Percentiles rank a stretch among this genome's conserved stretches.
phyloP scores from a whole-genome alignment of 257 asterid species.

The Scutellaria barbata region DNA sequence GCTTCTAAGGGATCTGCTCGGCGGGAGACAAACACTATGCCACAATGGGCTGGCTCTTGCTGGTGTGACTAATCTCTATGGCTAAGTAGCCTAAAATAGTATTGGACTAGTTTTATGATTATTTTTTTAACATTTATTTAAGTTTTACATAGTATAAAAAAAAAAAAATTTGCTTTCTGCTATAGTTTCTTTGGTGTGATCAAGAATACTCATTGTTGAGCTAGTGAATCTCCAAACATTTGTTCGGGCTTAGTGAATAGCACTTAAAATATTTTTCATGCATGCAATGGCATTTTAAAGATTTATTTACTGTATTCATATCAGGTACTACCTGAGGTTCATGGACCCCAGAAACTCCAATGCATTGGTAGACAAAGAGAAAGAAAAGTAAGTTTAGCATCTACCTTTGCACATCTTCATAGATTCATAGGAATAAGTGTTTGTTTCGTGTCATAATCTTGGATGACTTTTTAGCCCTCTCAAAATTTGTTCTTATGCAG shows the following conservation, averaged over 20 bases:
- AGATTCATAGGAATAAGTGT: constrained; percentile 10
- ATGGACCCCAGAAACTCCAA: constrained; percentile 87
- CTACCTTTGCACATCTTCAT: constrained; percentile 10
- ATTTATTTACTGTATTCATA: constrained; percentile 22
- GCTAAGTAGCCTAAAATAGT: constrained; percentile 25
- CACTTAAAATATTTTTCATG: constrained; percentile 9
- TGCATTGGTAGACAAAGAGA: constrained; percentile 82
- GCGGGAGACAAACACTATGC: constrained; percentile 97
- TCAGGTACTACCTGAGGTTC: constrained; percentile 97
- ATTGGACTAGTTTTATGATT: constrained; percentile 21
- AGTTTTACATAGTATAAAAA: constrained; percentile 20
- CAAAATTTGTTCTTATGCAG: constrained; percentile 46
- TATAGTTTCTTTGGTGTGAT: constrained; percentile 11
- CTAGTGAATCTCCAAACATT: neutral
- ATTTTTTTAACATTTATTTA: constrained; percentile 8
- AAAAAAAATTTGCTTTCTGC: constrained; percentile 5
- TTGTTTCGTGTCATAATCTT: constrained; percentile 20
- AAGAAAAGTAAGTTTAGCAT: constrained; percentile 68
- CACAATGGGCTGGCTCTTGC: constrained; percentile 99
- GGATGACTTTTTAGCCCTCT: constrained; percentile 29
- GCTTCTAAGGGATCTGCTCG: constrained; percentile 68
- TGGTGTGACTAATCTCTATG: constrained; percentile 56
- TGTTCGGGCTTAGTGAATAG: neutral
- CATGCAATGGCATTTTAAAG: constrained; percentile 14
- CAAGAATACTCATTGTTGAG: neutral